phyloP scores from a whole-genome alignment of 371 early-diverging fungal species.

The Rhizopus delemar region DNA sequence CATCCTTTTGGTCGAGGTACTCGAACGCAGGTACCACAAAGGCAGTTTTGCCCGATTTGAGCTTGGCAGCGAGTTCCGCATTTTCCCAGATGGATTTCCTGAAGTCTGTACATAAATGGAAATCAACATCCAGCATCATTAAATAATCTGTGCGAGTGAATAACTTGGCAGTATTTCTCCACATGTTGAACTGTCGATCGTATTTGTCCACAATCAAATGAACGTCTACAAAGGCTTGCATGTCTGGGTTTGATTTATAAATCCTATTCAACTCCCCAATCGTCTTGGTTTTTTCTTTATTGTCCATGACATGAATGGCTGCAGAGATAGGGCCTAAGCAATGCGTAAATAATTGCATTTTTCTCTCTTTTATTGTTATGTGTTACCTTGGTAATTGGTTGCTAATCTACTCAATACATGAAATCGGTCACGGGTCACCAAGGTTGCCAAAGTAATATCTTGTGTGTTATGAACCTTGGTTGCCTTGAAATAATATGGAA shows the following conservation, averaged over 20 bases:
- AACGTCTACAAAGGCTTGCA: conserved; percentile 57
- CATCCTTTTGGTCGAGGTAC: conserved; percentile 52
- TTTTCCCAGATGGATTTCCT: conserved; percentile 42
- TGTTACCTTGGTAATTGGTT: conserved; percentile 48
- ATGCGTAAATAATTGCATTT: background rate
- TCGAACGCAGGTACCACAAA: conserved; percentile 67
- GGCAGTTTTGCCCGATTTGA: conserved; percentile 51
- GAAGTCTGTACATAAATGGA: conserved; percentile 63
- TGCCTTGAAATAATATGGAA: conserved; percentile 62
- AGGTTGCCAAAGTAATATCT: conserved; percentile 51
- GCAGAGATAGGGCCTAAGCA: conserved; percentile 41
- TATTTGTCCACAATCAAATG: conserved; percentile 62
- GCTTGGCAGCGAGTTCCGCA: conserved; percentile 43
- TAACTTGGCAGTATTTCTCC: conserved; percentile 67
- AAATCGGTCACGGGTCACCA: conserved; percentile 56
- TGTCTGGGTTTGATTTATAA: conserved; percentile 50
- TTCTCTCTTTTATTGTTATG: background rate
- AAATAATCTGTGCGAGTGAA: conserved; percentile 59
- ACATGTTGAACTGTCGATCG: conserved; percentile 66
- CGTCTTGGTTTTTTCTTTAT: conserved; percentile 45
- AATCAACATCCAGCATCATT: conserved; percentile 66
- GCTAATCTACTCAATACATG: conserved; percentile 48
- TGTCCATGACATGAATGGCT: conserved; percentile 65
- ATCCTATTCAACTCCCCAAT: conserved; percentile 51
- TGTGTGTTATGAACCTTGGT: conserved; percentile 49